These are phyloP conservation scores for Ophiosphaerella korrae DNA, from an alignment of 2,329 filamentous ascomycete species.

Conservation along the genomic window DNA sequence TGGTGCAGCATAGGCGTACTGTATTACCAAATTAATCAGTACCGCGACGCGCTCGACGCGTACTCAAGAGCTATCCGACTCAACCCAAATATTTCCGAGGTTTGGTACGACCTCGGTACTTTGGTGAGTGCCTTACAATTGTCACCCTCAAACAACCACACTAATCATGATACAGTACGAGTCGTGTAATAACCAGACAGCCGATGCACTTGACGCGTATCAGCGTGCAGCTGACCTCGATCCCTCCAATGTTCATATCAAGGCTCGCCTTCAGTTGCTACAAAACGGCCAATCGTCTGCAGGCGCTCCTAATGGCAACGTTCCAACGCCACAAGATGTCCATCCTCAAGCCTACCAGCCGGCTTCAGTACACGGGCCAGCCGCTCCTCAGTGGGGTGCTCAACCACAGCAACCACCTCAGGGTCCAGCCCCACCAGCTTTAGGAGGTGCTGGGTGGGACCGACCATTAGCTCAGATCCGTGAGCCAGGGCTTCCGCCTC, in stretches of 20 bases:
- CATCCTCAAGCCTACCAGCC: conserved; percentile 93
- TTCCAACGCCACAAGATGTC: conserved; percentile 92
- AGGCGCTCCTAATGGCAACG: conserved; percentile 71
- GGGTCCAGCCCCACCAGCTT: conserved; percentile 65
- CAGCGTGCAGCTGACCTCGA: conserved; percentile 93
- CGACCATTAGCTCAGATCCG: conserved; percentile 76
- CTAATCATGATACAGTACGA: conserved; percentile 71
- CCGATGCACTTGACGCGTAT: conserved; percentile 94
- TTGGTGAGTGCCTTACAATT: conserved; percentile 66
- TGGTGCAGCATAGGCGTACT: conserved; percentile 99
- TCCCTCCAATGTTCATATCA: conserved; percentile 92
- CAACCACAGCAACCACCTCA: conserved; percentile 67
- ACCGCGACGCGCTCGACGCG: conserved; percentile 94
- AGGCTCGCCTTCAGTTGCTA: conserved; percentile 86
- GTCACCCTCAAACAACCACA: not conserved
- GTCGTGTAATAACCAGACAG: conserved; percentile 98
- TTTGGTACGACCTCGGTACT: conserved; percentile 98
- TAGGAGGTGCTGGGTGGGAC: conserved; percentile 62
- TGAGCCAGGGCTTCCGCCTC: conserved; percentile 65
- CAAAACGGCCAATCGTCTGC: conserved; percentile 75
- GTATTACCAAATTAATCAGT: conserved; percentile 99
- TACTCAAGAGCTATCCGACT: conserved; percentile 95
- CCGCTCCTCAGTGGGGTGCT: conserved; percentile 87
- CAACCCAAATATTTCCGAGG: conserved; percentile 97
- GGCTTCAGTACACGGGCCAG: conserved; percentile 79